phyloP scores from a whole-genome alignment of 495 filamentous ascomycete genomes.

The Neurospora sp. region DNA sequence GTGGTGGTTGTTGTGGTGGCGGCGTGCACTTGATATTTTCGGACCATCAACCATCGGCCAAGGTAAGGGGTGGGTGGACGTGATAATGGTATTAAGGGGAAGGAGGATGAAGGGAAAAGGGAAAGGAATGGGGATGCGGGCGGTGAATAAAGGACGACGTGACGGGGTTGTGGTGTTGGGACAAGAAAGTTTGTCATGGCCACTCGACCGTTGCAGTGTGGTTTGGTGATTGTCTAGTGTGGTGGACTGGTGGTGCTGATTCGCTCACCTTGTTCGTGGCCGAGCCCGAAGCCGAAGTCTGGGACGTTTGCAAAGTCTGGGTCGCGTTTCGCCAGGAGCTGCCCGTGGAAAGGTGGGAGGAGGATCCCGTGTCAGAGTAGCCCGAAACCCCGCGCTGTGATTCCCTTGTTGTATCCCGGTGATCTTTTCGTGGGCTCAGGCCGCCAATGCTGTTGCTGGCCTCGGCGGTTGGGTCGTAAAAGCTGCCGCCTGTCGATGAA shows the following conservation, averaged over 20 bases:
- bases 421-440: not conserved
- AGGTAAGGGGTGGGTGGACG: constrained; percentile 6
- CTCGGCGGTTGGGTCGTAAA: constrained; percentile 49
- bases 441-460: constrained; percentile 24
- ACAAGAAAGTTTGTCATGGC: not conserved
- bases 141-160: constrained; percentile 6
- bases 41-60: not conserved
- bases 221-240: not conserved
- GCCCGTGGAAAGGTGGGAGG: not conserved
- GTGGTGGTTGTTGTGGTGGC: not conserved
- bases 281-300: not conserved
- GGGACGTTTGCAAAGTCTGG: constrained; percentile 16
- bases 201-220: not conserved
- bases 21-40: not conserved
- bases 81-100: constrained; percentile 2
- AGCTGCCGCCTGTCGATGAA: constrained; percentile 29
- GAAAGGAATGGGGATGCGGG: constrained; percentile 6
- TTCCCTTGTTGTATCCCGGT: not conserved
- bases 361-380: constrained; percentile 24
- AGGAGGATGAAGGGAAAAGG: not conserved
- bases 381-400: constrained; percentile 25
- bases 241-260: not conserved
- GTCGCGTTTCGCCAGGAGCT: constrained; percentile 24
- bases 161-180: constrained; percentile 4
- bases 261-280: constrained; percentile 21